phyloP scores from a whole-genome alignment of 306 rosid genomes.

The Dryas drummondii region DNA sequence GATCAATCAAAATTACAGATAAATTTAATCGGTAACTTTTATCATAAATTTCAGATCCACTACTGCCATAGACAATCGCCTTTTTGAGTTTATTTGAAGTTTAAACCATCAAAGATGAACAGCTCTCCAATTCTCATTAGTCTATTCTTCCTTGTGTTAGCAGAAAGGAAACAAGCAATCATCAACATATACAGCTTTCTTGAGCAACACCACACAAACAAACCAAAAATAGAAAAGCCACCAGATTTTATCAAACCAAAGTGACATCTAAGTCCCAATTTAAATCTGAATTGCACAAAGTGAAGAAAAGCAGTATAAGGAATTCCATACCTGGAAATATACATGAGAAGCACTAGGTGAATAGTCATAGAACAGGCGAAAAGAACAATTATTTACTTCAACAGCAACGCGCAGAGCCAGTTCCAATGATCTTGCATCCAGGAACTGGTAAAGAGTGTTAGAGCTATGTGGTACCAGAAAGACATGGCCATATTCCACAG shows the following conservation, averaged over 20 bases:
- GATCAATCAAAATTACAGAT: too few species aligned
- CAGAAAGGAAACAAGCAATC: too few species aligned
- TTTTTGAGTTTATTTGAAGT: too few species aligned
- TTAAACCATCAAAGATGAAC: too few species aligned
- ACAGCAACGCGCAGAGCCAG: conserved; percentile 31
- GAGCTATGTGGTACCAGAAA: conserved; percentile 31
- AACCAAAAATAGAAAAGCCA: too few species aligned
- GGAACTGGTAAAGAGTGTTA: conserved; percentile 22
- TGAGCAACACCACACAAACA: too few species aligned
- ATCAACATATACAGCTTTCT: too few species aligned
- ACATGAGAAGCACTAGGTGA: conserved; percentile 29
- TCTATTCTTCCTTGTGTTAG: too few species aligned
- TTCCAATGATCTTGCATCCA: conserved; percentile 36
- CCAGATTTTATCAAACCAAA: not conserved
- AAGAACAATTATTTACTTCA: conserved; percentile 41
- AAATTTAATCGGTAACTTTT: too few species aligned
- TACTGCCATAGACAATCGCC: too few species aligned
- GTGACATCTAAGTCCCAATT: not conserved
- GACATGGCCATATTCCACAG: conserved; percentile 49
- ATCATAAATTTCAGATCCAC: too few species aligned
- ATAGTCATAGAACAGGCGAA: conserved; percentile 38
- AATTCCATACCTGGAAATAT: conserved; percentile 33
- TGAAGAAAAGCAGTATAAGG: not conserved
- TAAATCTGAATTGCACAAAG: not conserved
- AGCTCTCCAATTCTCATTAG: too few species aligned